Base-by-base conservation (phyloP, 2,329 filamentous ascomycete genomes). In the Lachnellula cervina region DNA sequence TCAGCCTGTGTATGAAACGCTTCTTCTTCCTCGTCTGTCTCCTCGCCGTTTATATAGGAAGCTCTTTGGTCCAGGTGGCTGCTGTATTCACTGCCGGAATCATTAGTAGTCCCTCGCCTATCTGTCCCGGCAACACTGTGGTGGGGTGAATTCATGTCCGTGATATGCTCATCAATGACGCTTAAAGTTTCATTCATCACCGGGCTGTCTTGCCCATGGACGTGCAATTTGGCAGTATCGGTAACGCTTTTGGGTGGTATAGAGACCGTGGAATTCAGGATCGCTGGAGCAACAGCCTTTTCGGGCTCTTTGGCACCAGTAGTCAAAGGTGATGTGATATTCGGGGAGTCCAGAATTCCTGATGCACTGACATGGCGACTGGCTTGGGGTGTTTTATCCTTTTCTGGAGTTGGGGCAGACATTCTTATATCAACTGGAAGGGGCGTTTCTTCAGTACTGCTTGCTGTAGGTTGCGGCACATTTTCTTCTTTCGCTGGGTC, bases 151-250 rank as follows among this genome's bases (percentile, higher is more conserved):
- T 81, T 77, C 61, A 97, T 82, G 70, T 96, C 89, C 43, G 90
- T 96, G 64, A 97, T 96, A 69, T 97, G 93, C 73, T 97, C 93
- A 70, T 97, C 88, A 66, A 97, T 97, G 56, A 97, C 93, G 67
- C 91, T 96, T 51, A 97, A 75, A 0, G 93, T 97, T 71, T 97
- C 92, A 69, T 92, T 91, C 77, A 97, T 88, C 49, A 97, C 92
- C 11, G 89, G 88, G 68, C 84, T 88, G 52, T 85, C 82, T 63
- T 84, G 76, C 17, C 76, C 69, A 63, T 74, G 65, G 57, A 66
- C 44, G 63, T 75, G 65, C 56, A 69, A 43, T 76, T 64, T 84
- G 76, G 58, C 76, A 76, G 54, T 76, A 72, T 49, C 82, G 69
- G 47, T 74, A 56, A 65, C 59, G 50, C 61, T 70, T 53, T 65